A percentile compares a stretch with the other conserved stretches of the same genome.
Conservation (phyloP, 441 rosid species). For the Erodium trifolium region DNA sequence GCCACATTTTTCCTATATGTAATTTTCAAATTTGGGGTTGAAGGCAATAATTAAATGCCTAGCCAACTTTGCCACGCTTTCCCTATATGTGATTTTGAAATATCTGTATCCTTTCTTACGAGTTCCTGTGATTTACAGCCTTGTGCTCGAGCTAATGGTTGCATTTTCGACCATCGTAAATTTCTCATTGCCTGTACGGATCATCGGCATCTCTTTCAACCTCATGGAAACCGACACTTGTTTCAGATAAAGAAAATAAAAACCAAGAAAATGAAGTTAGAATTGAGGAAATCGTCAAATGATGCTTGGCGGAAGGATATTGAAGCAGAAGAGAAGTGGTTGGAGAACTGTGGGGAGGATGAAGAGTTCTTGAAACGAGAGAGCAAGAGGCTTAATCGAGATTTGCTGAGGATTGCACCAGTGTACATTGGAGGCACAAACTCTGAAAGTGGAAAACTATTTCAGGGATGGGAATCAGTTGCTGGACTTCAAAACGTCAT, state of each 20-base stretch:
- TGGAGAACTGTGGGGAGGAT: constrained; percentile 98
- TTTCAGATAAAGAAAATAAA: constrained; percentile 65
- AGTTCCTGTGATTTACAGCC: constrained; percentile 54
- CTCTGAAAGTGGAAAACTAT: constrained; percentile 46
- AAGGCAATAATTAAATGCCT: constrained; percentile 6
- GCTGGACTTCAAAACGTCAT: constrained; percentile 95
- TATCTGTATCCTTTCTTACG: constrained; percentile 15
- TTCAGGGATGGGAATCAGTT: constrained; percentile 97
- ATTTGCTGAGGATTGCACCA: constrained; percentile 89
- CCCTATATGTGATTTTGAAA: neutral
- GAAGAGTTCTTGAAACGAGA: constrained; percentile 97
- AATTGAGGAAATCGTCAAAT: constrained; percentile 64
- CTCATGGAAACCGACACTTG: constrained; percentile 50
- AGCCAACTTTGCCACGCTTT: neutral
- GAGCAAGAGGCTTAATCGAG: constrained; percentile 88
- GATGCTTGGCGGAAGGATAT: constrained; percentile 88
- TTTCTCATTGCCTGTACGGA: constrained; percentile 98
- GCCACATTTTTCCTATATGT: no score
- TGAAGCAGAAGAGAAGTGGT: constrained; percentile 97
- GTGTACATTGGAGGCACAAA: constrained; percentile 82
- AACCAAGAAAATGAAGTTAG: constrained; percentile 73
- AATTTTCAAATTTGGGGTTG: no score
- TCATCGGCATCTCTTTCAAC: constrained; percentile 82
- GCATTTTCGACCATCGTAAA: constrained; percentile 96
- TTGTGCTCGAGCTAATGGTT: constrained; percentile 87